Conservation (phyloP, 768 basidiomycete genomes). For the Tylopilus balloui region DNA sequence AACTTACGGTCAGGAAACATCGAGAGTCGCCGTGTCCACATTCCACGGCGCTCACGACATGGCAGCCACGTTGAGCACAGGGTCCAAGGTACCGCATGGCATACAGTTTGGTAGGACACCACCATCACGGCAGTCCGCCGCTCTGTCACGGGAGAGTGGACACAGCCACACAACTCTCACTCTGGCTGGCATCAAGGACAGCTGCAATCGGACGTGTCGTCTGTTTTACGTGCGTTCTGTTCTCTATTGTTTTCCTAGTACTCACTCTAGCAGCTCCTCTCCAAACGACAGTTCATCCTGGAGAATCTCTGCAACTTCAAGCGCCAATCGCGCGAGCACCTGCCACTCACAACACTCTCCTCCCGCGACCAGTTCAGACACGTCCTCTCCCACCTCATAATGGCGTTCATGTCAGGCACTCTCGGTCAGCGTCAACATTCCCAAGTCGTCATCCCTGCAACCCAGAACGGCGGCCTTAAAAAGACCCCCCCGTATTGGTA, state of each 20-base stretch:
- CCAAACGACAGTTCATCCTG: slow-evolving; percentile 29
- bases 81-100: too few relatives aligned
- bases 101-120: too few relatives aligned
- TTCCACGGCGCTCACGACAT: too few relatives aligned
- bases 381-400: slow-evolving; percentile 49
- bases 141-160: too few relatives aligned
- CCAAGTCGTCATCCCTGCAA: slow-evolving; percentile 15
- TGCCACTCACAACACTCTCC: slow-evolving; percentile 45
- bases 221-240: slow-evolving; percentile 15
- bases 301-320: slow-evolving; percentile 26
- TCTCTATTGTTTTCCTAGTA: neutral
- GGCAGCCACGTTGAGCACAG: too few relatives aligned
- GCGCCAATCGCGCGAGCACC: slow-evolving; percentile 27
- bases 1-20: too few relatives aligned
- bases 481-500: slow-evolving; percentile 90
- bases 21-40: too few relatives aligned
- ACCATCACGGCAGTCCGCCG: too few relatives aligned
- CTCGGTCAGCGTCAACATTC: slow-evolving; percentile 25
- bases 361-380: slow-evolving; percentile 53
- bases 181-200: slow-evolving; percentile 12
- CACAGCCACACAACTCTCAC: slow-evolving; percentile 14
- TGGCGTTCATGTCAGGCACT: slow-evolving; percentile 42
- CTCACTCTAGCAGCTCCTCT: slow-evolving; percentile 14
- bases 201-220: slow-evolving; percentile 24
- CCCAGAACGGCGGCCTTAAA: slow-evolving; percentile 49